Evolutionary conservation across 805 yeast genomes (phyloP).

Genomic region (Debaryomyces castellii): DNA sequence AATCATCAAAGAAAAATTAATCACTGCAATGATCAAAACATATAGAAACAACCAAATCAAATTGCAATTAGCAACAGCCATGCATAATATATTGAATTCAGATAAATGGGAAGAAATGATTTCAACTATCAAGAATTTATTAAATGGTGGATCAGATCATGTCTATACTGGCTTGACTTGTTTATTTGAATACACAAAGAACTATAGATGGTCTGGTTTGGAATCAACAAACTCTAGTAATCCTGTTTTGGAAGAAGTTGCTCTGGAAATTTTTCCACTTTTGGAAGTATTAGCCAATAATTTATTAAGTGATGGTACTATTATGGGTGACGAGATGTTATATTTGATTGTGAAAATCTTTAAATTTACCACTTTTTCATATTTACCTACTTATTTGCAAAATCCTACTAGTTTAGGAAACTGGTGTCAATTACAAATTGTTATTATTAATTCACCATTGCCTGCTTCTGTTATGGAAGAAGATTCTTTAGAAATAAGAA

Average conservation of each 20-base stretch:
- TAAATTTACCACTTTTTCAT: conserved; percentile 39
- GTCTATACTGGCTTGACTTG: conserved; percentile 40
- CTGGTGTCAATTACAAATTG: conserved; percentile 42
- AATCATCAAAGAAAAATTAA: conserved; percentile 42
- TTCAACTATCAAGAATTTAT: conserved; percentile 37
- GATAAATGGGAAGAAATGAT: conserved; percentile 46
- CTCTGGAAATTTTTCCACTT: conserved; percentile 34
- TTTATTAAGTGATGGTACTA: conserved; percentile 22
- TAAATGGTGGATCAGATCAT: conserved; percentile 31
- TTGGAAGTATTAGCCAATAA: conserved; percentile 31
- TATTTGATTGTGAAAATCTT: conserved; percentile 40
- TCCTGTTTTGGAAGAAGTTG: conserved; percentile 40
- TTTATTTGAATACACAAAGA: conserved; percentile 39
- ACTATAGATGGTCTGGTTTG: conserved; percentile 43
- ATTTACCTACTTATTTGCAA: conserved; percentile 37
- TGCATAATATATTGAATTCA: conserved; percentile 51
- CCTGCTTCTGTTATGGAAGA: conserved; percentile 33
- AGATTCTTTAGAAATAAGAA: conserved; percentile 27
- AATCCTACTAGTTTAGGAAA: conserved; percentile 34
- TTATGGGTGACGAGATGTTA: conserved; percentile 31
- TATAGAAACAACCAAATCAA: conserved; percentile 38
- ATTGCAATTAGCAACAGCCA: conserved; percentile 57
- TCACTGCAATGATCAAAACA: conserved; percentile 41
- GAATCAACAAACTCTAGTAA: conserved; percentile 40
- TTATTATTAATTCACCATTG: conserved; percentile 39